Conservation (phyloP, 176 grass and related monocot genomes). For the Olyra latifolia region DNA sequence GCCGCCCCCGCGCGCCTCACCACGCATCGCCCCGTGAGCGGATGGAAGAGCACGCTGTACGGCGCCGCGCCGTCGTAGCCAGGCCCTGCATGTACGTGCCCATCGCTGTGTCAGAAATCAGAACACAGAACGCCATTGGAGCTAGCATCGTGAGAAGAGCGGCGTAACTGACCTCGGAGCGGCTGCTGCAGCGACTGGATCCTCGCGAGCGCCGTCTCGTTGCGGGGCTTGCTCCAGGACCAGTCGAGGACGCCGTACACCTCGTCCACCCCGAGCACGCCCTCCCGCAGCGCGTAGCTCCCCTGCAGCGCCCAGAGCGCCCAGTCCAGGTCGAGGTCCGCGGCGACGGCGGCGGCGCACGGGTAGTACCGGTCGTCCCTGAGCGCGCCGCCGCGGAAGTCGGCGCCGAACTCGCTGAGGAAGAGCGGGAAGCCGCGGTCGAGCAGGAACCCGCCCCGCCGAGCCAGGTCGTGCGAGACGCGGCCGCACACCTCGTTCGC, state of each 20-base stretch:
- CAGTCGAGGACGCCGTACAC: conserved; percentile 58
- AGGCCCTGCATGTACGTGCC: conserved; percentile 42
- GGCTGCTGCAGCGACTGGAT: conserved; percentile 55
- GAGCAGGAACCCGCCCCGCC: conserved; percentile 55
- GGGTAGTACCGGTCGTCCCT: conserved; percentile 51
- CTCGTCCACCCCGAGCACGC: conserved; percentile 47
- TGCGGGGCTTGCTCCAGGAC: conserved; percentile 49
- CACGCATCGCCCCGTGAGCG: conserved; percentile 54
- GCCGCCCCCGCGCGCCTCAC: not conserved
- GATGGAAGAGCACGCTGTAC: conserved; percentile 61
- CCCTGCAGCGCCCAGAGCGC: conserved; percentile 69
- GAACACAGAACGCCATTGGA: not conserved
- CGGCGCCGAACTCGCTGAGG: conserved; percentile 71
- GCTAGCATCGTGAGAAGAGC: not conserved
- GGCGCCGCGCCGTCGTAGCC: conserved; percentile 30
- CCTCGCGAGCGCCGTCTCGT: conserved; percentile 33
- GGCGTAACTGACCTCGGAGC: conserved; percentile 31
- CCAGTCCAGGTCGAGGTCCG: conserved; percentile 73
- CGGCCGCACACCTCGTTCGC: conserved; percentile 65
- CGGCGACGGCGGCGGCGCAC: conserved; percentile 40
- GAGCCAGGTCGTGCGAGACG: conserved; percentile 14
- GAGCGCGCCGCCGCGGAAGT: conserved; percentile 43
- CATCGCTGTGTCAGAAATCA: not conserved
- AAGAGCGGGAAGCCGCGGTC: conserved; percentile 49
- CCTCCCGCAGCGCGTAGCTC: conserved; percentile 69